These are phyloP conservation scores for Trypanosoma theileri DNA, from an alignment of 208 protist genomes.

Conservation along the genomic window DNA sequence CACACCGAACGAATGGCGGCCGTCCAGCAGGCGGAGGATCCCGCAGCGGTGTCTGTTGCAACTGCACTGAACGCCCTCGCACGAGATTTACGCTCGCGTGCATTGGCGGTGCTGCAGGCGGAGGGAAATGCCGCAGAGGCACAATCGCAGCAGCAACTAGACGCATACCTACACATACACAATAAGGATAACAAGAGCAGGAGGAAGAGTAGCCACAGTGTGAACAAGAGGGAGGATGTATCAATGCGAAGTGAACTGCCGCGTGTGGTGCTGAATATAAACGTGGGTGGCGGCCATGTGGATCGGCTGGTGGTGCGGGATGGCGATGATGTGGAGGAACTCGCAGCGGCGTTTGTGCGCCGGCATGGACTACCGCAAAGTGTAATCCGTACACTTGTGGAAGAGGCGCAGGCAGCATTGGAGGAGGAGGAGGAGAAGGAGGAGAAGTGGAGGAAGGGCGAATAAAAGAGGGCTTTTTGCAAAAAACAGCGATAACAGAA, in stretches of 20 bases:
- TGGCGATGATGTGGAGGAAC: conserved; percentile 6
- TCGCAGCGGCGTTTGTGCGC: conserved; percentile 12
- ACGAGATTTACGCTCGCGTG: background rate
- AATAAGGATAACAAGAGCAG: background rate
- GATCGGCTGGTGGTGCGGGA: conserved; percentile 4
- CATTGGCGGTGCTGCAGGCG: background rate
- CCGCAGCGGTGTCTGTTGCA: background rate
- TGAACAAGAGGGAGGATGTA: background rate
- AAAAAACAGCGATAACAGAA: background rate
- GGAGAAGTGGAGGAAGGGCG: background rate
- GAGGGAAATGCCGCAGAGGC: background rate
- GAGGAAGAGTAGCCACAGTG: background rate
- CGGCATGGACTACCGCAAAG: conserved; percentile 13
- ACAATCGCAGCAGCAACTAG: background rate
- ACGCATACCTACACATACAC: background rate
- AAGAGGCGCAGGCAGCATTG: background rate
- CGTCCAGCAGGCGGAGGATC: background rate
- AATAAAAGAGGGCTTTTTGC: no score
- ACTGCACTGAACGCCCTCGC: background rate
- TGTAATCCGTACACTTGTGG: background rate
- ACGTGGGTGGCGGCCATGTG: conserved; percentile 5
- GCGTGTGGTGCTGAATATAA: conserved; percentile 5
- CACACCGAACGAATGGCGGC: conserved; percentile 13
- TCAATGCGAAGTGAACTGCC: no score
- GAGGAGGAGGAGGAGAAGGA: background rate